Percentiles rank a stretch among this genome's conserved stretches.
Evolutionary conservation across 2,329 filamentous ascomycete genomes (phyloP).

Genomic region (Aspergillus proliferans): DNA sequence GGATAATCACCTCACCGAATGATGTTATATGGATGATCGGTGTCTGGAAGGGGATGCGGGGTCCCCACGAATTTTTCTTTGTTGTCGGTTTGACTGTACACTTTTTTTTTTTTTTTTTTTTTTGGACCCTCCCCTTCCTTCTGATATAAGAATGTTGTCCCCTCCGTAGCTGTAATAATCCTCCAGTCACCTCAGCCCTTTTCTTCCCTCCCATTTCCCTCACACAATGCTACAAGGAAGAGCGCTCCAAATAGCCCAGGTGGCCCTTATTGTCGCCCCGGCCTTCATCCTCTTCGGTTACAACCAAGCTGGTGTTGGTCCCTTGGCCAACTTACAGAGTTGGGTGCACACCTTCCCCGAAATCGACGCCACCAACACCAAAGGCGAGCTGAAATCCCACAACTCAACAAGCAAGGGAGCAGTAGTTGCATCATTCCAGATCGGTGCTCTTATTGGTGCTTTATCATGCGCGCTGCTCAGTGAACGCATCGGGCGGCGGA

Average conservation of each 20-base stretch:
- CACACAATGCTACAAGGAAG: conserved; percentile 4
- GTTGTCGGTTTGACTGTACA: background rate
- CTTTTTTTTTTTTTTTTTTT: background rate
- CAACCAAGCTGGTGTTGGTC: conserved; percentile 20
- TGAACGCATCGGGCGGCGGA: conserved; percentile 44
- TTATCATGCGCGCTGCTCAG: conserved; percentile 25
- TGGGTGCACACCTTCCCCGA: conserved; percentile 47
- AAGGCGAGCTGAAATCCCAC: conserved; percentile 10
- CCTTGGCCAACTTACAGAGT: conserved; percentile 16
- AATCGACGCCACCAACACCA: conserved; percentile 44
- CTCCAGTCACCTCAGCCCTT: background rate
- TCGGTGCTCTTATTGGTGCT: conserved; percentile 17
- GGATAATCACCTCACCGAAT: background rate
- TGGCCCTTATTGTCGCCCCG: conserved; percentile 16
- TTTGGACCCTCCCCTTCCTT: background rate
- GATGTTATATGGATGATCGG: background rate
- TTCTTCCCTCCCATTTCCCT: background rate
- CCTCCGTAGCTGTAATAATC: background rate
- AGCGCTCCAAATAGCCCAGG: conserved; percentile 14
- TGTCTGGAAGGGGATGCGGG: background rate
- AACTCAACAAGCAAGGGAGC: conserved; percentile 23
- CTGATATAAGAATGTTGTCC: background rate
- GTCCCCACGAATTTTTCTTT: conserved; percentile 1
- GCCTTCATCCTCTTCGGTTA: conserved; percentile 22
- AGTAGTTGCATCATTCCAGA: conserved; percentile 18